Evolutionary conservation across 805 yeast genomes (phyloP).

Genomic region (Metschnikowia lachancei): DNA sequence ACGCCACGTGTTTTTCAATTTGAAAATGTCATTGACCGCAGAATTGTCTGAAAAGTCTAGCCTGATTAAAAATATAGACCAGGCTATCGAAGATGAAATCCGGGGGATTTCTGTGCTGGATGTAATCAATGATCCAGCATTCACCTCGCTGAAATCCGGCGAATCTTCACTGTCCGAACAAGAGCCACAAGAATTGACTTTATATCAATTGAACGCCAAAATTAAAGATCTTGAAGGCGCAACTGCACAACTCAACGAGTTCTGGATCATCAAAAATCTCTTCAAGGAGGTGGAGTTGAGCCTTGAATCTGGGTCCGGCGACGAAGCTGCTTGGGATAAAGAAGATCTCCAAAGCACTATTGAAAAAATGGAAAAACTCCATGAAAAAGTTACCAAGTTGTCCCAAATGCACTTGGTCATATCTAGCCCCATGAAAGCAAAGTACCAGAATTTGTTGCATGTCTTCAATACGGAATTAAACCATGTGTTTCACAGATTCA

Average conservation of each 20-base stretch:
- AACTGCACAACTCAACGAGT: constrained; percentile 21
- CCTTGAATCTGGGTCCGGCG: constrained; percentile 15
- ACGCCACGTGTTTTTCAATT: neutral
- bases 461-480: constrained; percentile 7
- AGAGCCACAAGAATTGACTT: constrained; percentile 4
- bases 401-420: constrained; percentile 15
- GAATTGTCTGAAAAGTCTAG: neutral
- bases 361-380: constrained; percentile 21
- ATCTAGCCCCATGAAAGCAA: constrained; percentile 2
- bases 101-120: constrained; percentile 5
- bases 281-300: constrained; percentile 22
- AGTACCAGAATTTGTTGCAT: constrained; percentile 2
- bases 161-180: neutral
- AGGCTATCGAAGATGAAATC: constrained; percentile 2
- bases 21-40: constrained; percentile 5
- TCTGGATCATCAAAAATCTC: constrained; percentile 30
- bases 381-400: constrained; percentile 15
- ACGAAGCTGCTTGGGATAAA: constrained; percentile 11
- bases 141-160: neutral
- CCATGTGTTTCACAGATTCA: constrained; percentile 6
- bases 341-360: constrained; percentile 22
- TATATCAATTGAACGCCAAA: constrained; percentile 18
- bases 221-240: constrained; percentile 14
- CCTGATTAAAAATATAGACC: constrained; percentile 4
- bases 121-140: constrained; percentile 8